These are phyloP conservation scores for Metarhizium anisopliae DNA, from an alignment of 2,329 filamentous ascomycete species.

Conservation along the genomic window DNA sequence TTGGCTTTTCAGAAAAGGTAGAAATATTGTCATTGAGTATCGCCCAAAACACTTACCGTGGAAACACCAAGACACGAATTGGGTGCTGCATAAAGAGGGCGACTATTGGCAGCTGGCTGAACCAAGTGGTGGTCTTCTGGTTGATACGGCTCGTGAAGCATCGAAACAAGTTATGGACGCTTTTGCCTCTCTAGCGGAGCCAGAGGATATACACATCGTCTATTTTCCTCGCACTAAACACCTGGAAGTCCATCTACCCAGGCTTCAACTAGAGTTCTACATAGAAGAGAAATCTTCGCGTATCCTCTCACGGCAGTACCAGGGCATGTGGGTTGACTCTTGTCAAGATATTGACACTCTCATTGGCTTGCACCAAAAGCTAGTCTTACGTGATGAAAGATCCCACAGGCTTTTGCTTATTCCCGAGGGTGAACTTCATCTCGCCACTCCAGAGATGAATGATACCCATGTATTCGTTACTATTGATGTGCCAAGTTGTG, in stretches of 20 bases:
- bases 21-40: neutral
- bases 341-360: slow-evolving; percentile 38
- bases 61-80: neutral
- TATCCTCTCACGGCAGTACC: slow-evolving; percentile 39
- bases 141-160: neutral
- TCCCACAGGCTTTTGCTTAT: slow-evolving; percentile 25
- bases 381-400: slow-evolving; percentile 30
- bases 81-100: neutral
- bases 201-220: slow-evolving; percentile 1
- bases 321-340: slow-evolving; percentile 38
- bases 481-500: slow-evolving; percentile 15
- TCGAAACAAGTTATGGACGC: neutral
- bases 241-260: slow-evolving; percentile 35
- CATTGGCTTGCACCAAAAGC: slow-evolving; percentile 37
- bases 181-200: neutral
- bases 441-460: neutral
- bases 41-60: neutral
- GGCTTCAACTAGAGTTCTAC: slow-evolving; percentile 38
- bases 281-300: slow-evolving; percentile 15
- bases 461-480: slow-evolving; percentile 14
- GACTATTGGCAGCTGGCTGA: neutral
- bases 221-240: neutral
- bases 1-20: neutral
- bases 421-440: slow-evolving; percentile 26
- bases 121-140: neutral